Evolutionary conservation across 495 filamentous ascomycete genomes (phyloP), one percentile per base, ranked within the genome.

Genomic region (Lepidopterella palustris): DNA sequence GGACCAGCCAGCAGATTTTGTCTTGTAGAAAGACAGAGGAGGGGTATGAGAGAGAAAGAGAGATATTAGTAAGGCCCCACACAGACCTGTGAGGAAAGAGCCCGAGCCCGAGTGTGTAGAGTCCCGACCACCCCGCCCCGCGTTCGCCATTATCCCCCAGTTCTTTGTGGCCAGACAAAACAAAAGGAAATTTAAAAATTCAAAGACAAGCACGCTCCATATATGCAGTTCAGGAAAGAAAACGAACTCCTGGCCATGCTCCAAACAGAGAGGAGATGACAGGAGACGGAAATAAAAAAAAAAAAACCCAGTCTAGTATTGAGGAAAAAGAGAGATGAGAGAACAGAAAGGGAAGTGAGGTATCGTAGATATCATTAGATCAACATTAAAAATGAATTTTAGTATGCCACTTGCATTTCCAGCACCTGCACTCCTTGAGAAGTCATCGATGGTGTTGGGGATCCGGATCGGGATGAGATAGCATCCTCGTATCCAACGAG

Each of bases 401-500:
- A 72, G 50, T 70, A 72, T 28, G 70, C 70, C 53, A 70, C 64
- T 52, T 72, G 70, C 70, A 72, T 72, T 53, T 72, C 70, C 50
- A 72, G 40, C 5, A 63, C 70, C 23, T 64, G 65, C 21, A 72
- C 64, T 11, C 53, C 58, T 9, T 68, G 68, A 47, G 68, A 47
- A 32, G 70, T 59, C 61, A 72, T 63, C 9, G 70, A 68, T 49
- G 68, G 68, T 20, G 68, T 70, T 6, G 70, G 56, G 29, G 68
- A 68, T 40, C 68, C 68, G 27, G 67, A 70, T 27, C 60, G 70
- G 8, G 68, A 68, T 4, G 72, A 71, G 47, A 74, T 58, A 29
- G 81, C 89, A 70, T 96, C 95, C 67, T 95, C 91, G 72, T 96
- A 96, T 71, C 93, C 90, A 45, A 89, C 82, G 21, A 98, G 83